A percentile compares a stretch with the other conserved stretches of the same genome.
These are phyloP conservation scores for Cenococcum geophilum DNA, from an alignment of 495 filamentous ascomycete species.

Conservation along the genomic window DNA sequence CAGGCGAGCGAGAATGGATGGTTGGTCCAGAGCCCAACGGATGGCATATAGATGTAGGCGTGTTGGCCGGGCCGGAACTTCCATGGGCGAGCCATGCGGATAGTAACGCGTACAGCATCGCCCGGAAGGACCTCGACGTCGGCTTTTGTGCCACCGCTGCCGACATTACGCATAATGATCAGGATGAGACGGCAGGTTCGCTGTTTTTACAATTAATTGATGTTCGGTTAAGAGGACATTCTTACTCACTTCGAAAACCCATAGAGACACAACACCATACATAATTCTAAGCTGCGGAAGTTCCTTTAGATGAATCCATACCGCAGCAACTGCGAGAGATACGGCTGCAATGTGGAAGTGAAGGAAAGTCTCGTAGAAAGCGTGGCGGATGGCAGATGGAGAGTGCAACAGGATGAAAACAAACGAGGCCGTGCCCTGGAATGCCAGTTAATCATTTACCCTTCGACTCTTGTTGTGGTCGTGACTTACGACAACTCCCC, in stretches of 20 bases:
- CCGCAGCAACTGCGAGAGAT: slow-evolving; percentile 52
- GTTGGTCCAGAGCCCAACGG: slow-evolving; percentile 71
- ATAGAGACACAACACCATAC: slow-evolving; percentile 61
- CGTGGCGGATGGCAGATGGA: slow-evolving; percentile 73
- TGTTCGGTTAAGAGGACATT: neutral
- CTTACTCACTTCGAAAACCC: slow-evolving; percentile 59
- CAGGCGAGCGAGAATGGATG: slow-evolving; percentile 95
- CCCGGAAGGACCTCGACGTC: slow-evolving; percentile 71
- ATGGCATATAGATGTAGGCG: slow-evolving; percentile 75
- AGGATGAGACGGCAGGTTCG: slow-evolving; percentile 60
- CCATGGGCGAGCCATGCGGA: slow-evolving; percentile 71
- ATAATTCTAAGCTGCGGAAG: slow-evolving; percentile 62
- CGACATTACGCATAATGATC: slow-evolving; percentile 66
- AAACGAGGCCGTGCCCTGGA: slow-evolving; percentile 44
- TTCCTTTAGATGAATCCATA: slow-evolving; percentile 65
- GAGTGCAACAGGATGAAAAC: slow-evolving; percentile 55
- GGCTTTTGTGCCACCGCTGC: slow-evolving; percentile 59
- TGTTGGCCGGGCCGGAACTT: slow-evolving; percentile 78
- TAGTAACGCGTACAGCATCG: slow-evolving; percentile 74
- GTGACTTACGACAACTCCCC: slow-evolving; percentile 33
- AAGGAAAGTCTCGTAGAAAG: slow-evolving; percentile 94
- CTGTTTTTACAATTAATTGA: slow-evolving; percentile 8
- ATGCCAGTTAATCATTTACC: neutral
- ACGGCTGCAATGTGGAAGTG: slow-evolving; percentile 71
- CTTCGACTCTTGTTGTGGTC: neutral